Evolutionary conservation across 2,329 filamentous ascomycete genomes (phyloP).

Genomic region (Colletotrichum kahawae): DNA sequence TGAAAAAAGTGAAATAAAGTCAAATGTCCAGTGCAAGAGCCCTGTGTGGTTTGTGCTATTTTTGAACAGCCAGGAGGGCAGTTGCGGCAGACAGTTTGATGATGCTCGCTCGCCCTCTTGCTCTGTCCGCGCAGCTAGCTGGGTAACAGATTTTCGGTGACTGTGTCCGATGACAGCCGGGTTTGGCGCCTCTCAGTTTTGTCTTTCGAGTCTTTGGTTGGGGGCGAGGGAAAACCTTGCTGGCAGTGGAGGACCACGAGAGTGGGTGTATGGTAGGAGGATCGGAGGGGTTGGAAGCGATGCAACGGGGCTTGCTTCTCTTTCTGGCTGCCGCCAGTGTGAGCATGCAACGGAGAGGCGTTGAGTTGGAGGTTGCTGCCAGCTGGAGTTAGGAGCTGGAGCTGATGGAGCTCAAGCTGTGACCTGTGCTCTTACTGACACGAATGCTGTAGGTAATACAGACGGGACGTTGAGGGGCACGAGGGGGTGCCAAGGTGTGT

Average conservation of each 20-base stretch:
- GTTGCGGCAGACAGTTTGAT: neutral
- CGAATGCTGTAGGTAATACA: neutral
- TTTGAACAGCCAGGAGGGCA: too few species aligned
- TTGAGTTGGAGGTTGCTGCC: neutral
- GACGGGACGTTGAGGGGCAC: neutral
- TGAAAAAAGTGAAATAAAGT: neutral
- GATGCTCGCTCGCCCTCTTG: neutral
- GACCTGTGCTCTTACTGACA: neutral
- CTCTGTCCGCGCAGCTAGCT: neutral
- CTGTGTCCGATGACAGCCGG: slow-evolving; percentile 4
- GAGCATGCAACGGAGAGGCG: neutral
- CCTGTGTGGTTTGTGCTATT: neutral
- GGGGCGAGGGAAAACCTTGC: slow-evolving; percentile 1
- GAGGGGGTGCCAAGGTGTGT: neutral
- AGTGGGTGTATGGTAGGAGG: neutral
- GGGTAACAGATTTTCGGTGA: neutral
- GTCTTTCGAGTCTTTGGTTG: neutral
- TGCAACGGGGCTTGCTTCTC: neutral
- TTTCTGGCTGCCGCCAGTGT: neutral
- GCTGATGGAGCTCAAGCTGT: neutral
- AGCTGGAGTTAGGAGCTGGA: neutral
- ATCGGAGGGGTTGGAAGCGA: slow-evolving; percentile 2
- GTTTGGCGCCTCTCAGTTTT: slow-evolving; percentile 5
- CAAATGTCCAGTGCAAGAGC: neutral
- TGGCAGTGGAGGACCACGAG: neutral